Evolutionary conservation across 768 basidiomycete genomes (phyloP), one percentile per base, ranked within the genome.

Genomic region (Astraeus odoratus): DNA sequence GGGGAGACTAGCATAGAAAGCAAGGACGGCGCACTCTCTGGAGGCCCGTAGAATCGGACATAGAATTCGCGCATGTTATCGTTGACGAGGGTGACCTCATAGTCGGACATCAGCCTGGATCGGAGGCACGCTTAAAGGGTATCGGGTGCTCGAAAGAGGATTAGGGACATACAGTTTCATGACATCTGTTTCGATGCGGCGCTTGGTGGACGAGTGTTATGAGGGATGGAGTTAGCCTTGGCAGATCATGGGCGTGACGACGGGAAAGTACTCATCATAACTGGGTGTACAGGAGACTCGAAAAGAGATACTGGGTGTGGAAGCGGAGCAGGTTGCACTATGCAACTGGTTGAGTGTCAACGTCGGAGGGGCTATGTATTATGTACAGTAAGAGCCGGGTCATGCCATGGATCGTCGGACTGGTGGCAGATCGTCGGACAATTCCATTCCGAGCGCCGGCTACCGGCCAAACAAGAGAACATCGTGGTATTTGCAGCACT

Each of bases 41-140:
- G 67, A 9, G 95, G 95, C 16, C 95, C 95, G 54, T 86, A 78
- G 73, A 99, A 99, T 49, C 85, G 83, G 55, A 99, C 93, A 57
- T 90, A 92, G 74, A 99, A 97, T 71, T 99, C 96, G 62, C 94
- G 89, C 90, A 98, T 96, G 72, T 77, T 97, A 66, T 96, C 95
- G 61, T 98, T 97, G 45, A 97, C 90, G 58, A 99, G 82, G 31
- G 81, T 90, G 48, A 99, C 96, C 64, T 99, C 90, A 67, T 92
- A 96, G 70, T 99, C 96, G 13, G 92, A 95, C 92, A 97, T 97
- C 58, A 97, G 68, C 71, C 95, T 97, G 64, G 3, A 50, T 26
- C 27, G 36, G n/a, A 29, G 7, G 7, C 36, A 15, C n/a, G 46
- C n/a, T 57, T 19, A 59, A 51, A 42, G 18, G 36, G 20, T 34